phyloP scores from a whole-genome alignment of 1,139 yeast genomes.

The Meyerozyma smithsonii region DNA sequence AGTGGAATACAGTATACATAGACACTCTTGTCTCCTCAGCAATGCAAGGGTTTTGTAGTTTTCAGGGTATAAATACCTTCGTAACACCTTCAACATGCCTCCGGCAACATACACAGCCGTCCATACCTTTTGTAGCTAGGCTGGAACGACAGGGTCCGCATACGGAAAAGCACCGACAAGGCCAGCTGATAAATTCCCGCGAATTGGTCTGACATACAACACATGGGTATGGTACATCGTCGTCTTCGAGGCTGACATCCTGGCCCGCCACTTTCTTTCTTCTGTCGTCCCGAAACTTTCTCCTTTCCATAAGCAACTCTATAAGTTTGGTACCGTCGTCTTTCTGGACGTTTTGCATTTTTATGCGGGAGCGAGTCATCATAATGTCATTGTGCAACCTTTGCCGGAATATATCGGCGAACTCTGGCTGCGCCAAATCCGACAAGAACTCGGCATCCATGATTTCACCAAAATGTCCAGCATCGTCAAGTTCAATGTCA shows the following conservation, averaged over 20 bases:
- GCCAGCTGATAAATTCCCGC: slow-evolving; percentile 84
- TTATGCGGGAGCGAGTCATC: slow-evolving; percentile 42
- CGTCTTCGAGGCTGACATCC: slow-evolving; percentile 10
- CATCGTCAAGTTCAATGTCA: slow-evolving; percentile 5
- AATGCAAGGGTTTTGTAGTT: neutral
- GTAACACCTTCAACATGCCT: slow-evolving; percentile 59
- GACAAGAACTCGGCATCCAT: slow-evolving; percentile 11
- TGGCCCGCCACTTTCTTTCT: slow-evolving; percentile 3
- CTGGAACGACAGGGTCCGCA: slow-evolving; percentile 81
- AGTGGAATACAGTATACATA: no score
- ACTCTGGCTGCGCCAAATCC: slow-evolving; percentile 32
- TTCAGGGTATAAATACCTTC: slow-evolving; percentile 46
- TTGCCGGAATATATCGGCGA: slow-evolving; percentile 30
- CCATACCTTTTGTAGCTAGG: slow-evolving; percentile 69
- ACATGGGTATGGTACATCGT: slow-evolving; percentile 42
- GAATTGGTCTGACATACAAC: slow-evolving; percentile 77
- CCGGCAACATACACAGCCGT: slow-evolving; percentile 84
- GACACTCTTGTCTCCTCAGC: no score
- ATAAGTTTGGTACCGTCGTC: slow-evolving; percentile 23
- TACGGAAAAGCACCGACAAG: slow-evolving; percentile 83
- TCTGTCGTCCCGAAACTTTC: slow-evolving; percentile 9
- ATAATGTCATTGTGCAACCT: slow-evolving; percentile 16
- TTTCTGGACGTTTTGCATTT: slow-evolving; percentile 9
- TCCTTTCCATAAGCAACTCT: slow-evolving; percentile 18
- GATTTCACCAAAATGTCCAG: neutral